phyloP scores from a whole-genome alignment of 495 filamentous ascomycete genomes.

The Alectoria sarmentosa region DNA sequence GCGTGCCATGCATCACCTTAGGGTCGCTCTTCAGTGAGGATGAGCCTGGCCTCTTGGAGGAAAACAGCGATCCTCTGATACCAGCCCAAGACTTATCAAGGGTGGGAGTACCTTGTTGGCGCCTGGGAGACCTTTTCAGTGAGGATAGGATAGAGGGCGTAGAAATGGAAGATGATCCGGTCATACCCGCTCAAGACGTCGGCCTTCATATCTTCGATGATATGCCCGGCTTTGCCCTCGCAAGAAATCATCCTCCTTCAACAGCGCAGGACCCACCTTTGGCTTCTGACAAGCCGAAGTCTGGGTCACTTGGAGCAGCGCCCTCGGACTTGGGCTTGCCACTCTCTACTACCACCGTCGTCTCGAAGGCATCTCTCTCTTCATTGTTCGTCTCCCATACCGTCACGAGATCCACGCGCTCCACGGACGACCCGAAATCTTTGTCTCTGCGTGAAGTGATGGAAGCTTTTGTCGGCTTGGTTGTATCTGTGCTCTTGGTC shows the following conservation, averaged over 20 bases:
- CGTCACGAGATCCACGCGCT: neutral
- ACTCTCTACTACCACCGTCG: no score
- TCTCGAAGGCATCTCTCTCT: no score
- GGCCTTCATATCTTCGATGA: neutral
- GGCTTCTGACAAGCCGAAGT: neutral
- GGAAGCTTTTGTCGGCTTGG: neutral
- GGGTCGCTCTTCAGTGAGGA: neutral
- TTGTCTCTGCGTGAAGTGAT: neutral
- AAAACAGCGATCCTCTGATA: neutral
- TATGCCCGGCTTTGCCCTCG: neutral
- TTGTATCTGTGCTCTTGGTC: neutral
- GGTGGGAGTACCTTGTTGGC: neutral
- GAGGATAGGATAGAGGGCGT: neutral
- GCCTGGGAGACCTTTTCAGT: neutral
- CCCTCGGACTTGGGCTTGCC: no score
- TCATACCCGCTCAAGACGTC: constrained; percentile 1
- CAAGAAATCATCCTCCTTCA: neutral
- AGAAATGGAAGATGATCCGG: neutral
- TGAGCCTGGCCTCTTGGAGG: neutral
- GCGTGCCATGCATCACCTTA: neutral
- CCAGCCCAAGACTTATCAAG: constrained; percentile 1
- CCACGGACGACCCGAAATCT: neutral
- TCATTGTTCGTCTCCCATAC: neutral
- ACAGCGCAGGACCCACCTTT: neutral
- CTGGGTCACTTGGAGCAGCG: neutral